A percentile compares a stretch with the other conserved stretches of the same genome.
phyloP scores from a whole-genome alignment of 192 early-diverging fungal genomes.

The Coemansia sp. region DNA sequence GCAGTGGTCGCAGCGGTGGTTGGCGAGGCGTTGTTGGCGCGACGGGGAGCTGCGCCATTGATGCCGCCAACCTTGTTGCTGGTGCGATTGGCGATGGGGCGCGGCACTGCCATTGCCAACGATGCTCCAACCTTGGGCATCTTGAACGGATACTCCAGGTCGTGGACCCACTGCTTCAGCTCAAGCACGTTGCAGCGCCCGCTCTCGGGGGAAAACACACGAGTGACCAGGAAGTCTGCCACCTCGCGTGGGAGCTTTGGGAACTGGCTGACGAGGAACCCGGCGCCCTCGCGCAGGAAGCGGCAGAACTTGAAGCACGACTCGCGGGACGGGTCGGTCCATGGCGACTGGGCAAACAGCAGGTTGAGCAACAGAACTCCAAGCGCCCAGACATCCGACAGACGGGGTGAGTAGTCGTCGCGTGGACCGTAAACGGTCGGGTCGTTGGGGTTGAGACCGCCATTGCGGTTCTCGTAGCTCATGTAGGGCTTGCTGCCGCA shows the following conservation, averaged over 20 bases:
- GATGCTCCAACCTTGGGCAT: slow-evolving; percentile 12
- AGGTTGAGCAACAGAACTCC: slow-evolving; percentile 74
- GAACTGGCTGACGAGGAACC: slow-evolving; percentile 61
- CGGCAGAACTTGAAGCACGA: slow-evolving; percentile 62
- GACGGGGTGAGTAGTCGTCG: slow-evolving; percentile 60
- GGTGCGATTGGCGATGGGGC: slow-evolving; percentile 22
- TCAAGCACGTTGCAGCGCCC: slow-evolving; percentile 57
- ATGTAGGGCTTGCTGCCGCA: slow-evolving; percentile 81
- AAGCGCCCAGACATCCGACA: slow-evolving; percentile 72
- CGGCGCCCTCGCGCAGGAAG: slow-evolving; percentile 61
- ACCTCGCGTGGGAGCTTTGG: slow-evolving; percentile 60
- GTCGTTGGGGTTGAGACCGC: slow-evolving; percentile 48
- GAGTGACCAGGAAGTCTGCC: slow-evolving; percentile 61
- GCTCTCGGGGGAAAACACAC: slow-evolving; percentile 62
- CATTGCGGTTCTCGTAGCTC: slow-evolving; percentile 65
- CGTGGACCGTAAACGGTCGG: slow-evolving; percentile 53
- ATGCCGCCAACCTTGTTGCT: slow-evolving; percentile 13
- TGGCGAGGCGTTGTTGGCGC: slow-evolving; percentile 13
- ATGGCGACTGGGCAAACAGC: slow-evolving; percentile 70
- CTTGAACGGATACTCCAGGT: slow-evolving; percentile 47
- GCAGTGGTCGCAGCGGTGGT: slow-evolving; percentile 1
- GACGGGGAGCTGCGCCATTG: slow-evolving; percentile 11
- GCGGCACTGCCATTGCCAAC: neutral
- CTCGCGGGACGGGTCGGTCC: slow-evolving; percentile 64
- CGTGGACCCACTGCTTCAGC: slow-evolving; percentile 55